Evolutionary conservation across 352 stramenopile species (phyloP), one percentile per base, ranked within the genome.

Genomic region (Lagenidium giganteum): DNA sequence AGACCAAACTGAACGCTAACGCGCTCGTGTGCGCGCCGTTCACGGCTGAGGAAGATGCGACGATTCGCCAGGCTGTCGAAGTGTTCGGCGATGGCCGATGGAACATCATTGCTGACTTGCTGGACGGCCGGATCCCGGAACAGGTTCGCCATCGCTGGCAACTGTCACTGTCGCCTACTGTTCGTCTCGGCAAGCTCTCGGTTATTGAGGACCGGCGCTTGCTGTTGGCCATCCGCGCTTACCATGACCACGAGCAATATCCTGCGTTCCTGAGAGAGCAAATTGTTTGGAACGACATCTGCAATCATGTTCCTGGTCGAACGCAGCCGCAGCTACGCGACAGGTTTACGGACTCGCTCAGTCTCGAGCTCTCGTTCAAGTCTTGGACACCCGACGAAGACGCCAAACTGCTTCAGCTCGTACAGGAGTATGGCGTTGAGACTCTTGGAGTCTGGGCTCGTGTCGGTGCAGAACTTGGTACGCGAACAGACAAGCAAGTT

Each of bases 71-170:
- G 0, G 46, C 41, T 22, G 64, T 87, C 3, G 33, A 42, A 7
- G 55, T 82, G 13, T 82, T 84, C 35, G 71, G 71, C 11, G 71
- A 84, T n/a, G n/a, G n/a, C 40, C 74, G 74, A 34, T 84, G 68
- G 68, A 82, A 80, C 26, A 61, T 82, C 30, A 75, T 84, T 48
- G 71, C 71, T 4, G 71, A 82, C 38, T 58, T 84, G 23, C 47
- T 84, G 47, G 71, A 84, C 34, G 71, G 66, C 3, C 71, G 69
- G 8, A 47, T 84, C 21, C 47, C 71, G 3, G 71, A 84, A 54
- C 71, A 84, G 47, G 64, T 84, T 31, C 69, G 69, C n/a, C 68
- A 81, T 37, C 68, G 71, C 0, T 84, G 68, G 68, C 71, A 84
- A 42, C 58, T 68, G 13, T 68, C 69, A 33, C 53, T 84, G 9